Evolutionary conservation across 208 protist genomes (phyloP), one percentile per base, ranked within the genome.

Genomic region (Vickermania spadyakhi): DNA sequence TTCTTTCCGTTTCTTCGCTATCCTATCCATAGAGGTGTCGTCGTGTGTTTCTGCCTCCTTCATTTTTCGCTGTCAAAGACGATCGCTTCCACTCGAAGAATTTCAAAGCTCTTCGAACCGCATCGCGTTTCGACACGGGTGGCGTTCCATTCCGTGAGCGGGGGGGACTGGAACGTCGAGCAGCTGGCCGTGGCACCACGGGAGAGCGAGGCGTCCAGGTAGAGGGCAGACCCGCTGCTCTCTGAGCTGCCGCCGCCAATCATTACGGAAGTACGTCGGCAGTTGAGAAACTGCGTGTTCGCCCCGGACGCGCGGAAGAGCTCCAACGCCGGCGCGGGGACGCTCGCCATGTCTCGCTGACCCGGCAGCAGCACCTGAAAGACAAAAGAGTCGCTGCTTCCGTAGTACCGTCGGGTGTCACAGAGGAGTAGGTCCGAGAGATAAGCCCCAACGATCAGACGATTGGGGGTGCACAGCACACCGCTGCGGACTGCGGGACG

Each of bases 241-340:
- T 45, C 36, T 11, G 21, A 5, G 1, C 75, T 64, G 22, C 80
- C 84, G 0, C 84, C 84, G 30, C 85, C 85, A 61, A 92, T 73
- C 13, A 83, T 81, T 52, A 92, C 75, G 25, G 73, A 78, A 14
- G 73, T 60, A 1, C 49, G 5, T 13, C 76, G 70, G 29, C 76
- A 82, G 51, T 85, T 86, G 45, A 92, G 79, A 62, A 64, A 92
- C 53, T 85, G 79, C 53, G 62, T 42, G 64, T 92, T 92, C 14
- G 27, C 57, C 0, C 75, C 72, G 27, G 70, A 84, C n/a, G 77
- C 45, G 51, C 62, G 80, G 31, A 71, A 78, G 11, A 70, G 57
- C 26, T 68, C 70, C 0, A 91, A 64, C 51, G 73, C 49, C 28
- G 81, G 78, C 28, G 36, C 27, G 2, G 53, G 21, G 27, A 31